These are phyloP conservation scores for Acanthamoeba lenticulata DNA, from an alignment of 208 protist genomes.

Conservation along the genomic window DNA sequence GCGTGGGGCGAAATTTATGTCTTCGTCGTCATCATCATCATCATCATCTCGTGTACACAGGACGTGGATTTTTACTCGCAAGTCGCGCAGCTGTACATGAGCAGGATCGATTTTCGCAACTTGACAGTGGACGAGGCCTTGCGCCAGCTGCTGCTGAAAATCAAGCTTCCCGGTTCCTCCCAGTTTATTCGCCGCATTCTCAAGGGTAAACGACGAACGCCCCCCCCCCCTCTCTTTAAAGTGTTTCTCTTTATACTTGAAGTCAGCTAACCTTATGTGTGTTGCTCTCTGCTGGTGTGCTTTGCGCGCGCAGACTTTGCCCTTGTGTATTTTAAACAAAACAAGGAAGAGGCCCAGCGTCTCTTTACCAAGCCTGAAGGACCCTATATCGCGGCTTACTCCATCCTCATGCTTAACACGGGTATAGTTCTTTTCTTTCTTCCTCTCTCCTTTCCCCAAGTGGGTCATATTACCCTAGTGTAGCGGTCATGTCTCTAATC, in stretches of 20 bases:
- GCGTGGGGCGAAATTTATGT: background rate
- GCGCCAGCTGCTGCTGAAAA: background rate
- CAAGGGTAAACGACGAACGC: background rate
- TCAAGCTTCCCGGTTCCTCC: slow-evolving; percentile 32
- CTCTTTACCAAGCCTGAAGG: background rate
- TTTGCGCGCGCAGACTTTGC: background rate
- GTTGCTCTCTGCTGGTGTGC: background rate
- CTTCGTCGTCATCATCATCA: background rate
- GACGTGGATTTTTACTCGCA: background rate
- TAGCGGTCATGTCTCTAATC: background rate
- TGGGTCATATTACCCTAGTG: no score
- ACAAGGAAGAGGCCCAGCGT: background rate
- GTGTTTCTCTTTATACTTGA: background rate
- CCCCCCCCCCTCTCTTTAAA: background rate
- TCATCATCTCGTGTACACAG: background rate
- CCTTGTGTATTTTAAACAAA: background rate
- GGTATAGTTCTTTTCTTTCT: background rate
- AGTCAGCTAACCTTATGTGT: background rate
- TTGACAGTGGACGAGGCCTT: background rate
- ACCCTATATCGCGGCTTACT: slow-evolving; percentile 16
- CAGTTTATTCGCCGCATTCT: slow-evolving; percentile 5
- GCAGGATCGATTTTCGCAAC: background rate
- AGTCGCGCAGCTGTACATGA: slow-evolving; percentile 18
- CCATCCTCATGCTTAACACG: slow-evolving; percentile 35
- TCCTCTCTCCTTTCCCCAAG: no score